A percentile compares a stretch with the other conserved stretches of the same genome.
Evolutionary conservation across 2,329 filamentous ascomycete species (phyloP).

Genomic region (Fusarium tupiense): DNA sequence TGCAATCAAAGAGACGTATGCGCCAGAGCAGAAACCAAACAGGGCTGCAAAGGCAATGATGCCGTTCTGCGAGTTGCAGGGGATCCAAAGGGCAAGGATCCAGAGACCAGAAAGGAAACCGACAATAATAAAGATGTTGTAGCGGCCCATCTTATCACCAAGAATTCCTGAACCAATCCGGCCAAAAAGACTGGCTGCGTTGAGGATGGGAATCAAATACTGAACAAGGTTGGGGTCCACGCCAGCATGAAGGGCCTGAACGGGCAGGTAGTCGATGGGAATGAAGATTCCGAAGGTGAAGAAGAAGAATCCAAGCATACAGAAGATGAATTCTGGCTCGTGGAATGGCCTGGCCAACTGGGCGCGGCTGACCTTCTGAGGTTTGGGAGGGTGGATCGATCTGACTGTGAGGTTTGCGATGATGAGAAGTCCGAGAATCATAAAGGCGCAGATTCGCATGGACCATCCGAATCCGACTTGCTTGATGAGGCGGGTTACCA

Average conservation of each 20-base stretch:
- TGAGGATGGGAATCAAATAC: constrained; percentile 52
- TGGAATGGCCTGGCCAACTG: constrained; percentile 47
- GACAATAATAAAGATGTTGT: constrained; percentile 57
- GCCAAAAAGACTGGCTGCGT: constrained; percentile 51
- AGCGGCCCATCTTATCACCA: constrained; percentile 51
- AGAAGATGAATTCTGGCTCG: constrained; percentile 47
- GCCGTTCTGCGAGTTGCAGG: constrained; percentile 42
- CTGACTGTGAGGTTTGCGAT: constrained; percentile 47
- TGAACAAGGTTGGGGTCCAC: constrained; percentile 44
- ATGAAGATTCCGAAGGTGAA: constrained; percentile 51
- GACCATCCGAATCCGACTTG: constrained; percentile 52
- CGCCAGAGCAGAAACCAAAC: constrained; percentile 56
- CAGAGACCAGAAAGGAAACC: constrained; percentile 53
- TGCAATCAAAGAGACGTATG: constrained; percentile 52
- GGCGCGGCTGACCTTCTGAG: constrained; percentile 42
- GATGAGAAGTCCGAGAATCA: constrained; percentile 48
- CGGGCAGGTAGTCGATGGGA: constrained; percentile 50
- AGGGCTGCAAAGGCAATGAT: constrained; percentile 53
- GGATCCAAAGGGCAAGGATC: constrained; percentile 56
- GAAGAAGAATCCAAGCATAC: constrained; percentile 47
- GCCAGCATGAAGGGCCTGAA: constrained; percentile 45
- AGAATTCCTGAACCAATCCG: constrained; percentile 47
- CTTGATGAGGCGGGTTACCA: constrained; percentile 49
- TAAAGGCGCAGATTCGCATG: constrained; percentile 51
- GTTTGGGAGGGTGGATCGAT: constrained; percentile 35